Base-by-base conservation (phyloP, 495 filamentous ascomycete genomes). In the Sordaria brevicollis region DNA sequence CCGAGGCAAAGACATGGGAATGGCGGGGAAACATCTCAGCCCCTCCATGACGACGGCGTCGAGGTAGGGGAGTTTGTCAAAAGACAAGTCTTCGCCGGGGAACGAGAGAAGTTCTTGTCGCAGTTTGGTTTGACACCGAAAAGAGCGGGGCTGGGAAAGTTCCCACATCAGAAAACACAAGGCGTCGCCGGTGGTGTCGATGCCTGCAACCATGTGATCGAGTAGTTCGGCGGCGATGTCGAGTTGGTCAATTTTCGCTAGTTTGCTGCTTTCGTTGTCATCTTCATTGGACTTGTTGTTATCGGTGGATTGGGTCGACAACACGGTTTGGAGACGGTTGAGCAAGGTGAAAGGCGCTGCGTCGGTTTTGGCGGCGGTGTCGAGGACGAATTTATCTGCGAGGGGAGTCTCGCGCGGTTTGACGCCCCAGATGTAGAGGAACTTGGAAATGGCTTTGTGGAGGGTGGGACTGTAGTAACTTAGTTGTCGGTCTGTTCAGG, bases 91-190 rank as follows among this genome's bases (percentile, higher is more conserved):
- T 0, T 70, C 73, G 6, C 74, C 76, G 0, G 74, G 72, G 68
- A 79, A 79, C 4, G 76, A 71, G 5, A 68, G 65, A 0, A 90
- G 74, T 73, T 90, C 88, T 5, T 81, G 70, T 21, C 81, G 79
- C 5, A 91, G 77, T 2, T 71, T 75, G 2, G 74, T 68, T 65
- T 90, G 88, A 34, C 84, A 79, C 1, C 68, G 57, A 0, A 77
- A 66, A 9, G 84, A 86, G 0, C 79, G 69, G 3, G 86, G 84
- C 65, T 83, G 84, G 0, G 89, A 91, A 1, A 91, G 79, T 74
- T 90, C 84, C 84, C 86, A 89, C 86, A 91, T 87, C 6, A 90
- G 78, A 69, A 90, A 89, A 70, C 87, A 89, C 0, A 90, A 77
- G 1, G 83, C 86, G 73, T 90, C 88, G 35, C 88, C 88, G 0